Conservation (phyloP, 306 rosid species). For the Corylus heterophylla region DNA sequence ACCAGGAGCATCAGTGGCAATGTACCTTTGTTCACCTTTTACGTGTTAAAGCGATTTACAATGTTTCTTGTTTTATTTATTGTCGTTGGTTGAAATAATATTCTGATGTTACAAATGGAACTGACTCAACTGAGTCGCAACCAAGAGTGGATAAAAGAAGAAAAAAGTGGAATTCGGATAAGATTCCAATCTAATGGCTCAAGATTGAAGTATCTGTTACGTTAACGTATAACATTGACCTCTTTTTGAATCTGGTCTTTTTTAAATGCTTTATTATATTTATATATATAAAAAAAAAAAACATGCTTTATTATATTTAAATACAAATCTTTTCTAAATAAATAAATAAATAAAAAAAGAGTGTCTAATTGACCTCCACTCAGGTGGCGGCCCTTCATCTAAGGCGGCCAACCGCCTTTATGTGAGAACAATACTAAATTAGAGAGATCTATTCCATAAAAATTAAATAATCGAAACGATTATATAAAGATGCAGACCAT, state of each 20-base stretch:
- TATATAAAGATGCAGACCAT: too few relatives aligned
- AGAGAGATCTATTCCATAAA: too few relatives aligned
- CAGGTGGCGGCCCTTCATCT: too few relatives aligned
- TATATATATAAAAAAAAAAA: background rate
- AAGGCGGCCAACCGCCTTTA: too few relatives aligned
- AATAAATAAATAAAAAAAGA: too few relatives aligned
- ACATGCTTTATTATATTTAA: too few relatives aligned
- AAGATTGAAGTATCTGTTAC: background rate
- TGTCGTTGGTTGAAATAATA: slow-evolving; percentile 23
- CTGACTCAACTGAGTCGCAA: background rate
- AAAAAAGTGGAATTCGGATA: slow-evolving; percentile 1
- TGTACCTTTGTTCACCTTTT: slow-evolving; percentile 8
- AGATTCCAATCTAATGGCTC: slow-evolving; percentile 13
- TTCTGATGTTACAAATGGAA: background rate
- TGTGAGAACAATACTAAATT: too few relatives aligned
- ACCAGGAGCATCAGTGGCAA: too few relatives aligned
- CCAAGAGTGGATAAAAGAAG: background rate
- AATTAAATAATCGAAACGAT: too few relatives aligned
- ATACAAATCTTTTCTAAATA: too few relatives aligned
- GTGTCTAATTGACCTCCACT: too few relatives aligned
- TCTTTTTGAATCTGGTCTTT: background rate
- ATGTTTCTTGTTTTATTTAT: background rate
- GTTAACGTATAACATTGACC: background rate
- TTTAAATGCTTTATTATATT: background rate
- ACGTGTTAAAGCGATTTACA: slow-evolving; percentile 15